Percentiles rank a stretch among this genome's conserved stretches.
phyloP scores from a whole-genome alignment of 257 asterid genomes.

The Solanum sejunctum region DNA sequence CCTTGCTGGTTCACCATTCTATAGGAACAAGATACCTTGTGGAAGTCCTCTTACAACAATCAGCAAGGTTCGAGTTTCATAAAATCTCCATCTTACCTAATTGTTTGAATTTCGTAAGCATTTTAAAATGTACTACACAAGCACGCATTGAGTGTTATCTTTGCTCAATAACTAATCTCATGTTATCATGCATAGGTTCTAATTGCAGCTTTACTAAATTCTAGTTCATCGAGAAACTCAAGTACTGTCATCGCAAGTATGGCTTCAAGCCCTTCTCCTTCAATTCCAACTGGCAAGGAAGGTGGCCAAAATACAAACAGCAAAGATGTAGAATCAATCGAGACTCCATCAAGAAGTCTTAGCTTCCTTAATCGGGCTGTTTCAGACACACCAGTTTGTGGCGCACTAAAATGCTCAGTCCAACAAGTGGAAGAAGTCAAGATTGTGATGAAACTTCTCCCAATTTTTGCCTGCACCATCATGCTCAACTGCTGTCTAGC shows the following conservation, averaged over 20 bases:
- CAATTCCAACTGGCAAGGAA: constrained; percentile 2
- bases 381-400: not conserved
- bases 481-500: constrained; percentile 85
- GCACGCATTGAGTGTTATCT: not conserved
- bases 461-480: constrained; percentile 78
- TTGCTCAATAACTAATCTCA: not conserved
- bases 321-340: not conserved
- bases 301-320: not conserved
- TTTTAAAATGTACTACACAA: not conserved
- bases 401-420: not conserved
- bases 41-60: constrained; percentile 75
- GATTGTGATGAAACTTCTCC: constrained; percentile 56
- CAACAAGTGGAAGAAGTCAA: constrained; percentile 76
- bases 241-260: constrained; percentile 28
- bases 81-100: not conserved
- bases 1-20: constrained; percentile 45
- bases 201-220: constrained; percentile 19
- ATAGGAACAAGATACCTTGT: constrained; percentile 48
- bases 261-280: constrained; percentile 22
- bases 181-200: constrained; percentile 14
- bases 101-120: not conserved
- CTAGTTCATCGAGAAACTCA: constrained; percentile 8
- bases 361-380: constrained; percentile 16
- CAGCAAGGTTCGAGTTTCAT: constrained; percentile 24
- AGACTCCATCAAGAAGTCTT: constrained; percentile 13